These are phyloP conservation scores for Auriscalpium vulgare DNA, from an alignment of 768 basidiomycete species.

Conservation along the genomic window DNA sequence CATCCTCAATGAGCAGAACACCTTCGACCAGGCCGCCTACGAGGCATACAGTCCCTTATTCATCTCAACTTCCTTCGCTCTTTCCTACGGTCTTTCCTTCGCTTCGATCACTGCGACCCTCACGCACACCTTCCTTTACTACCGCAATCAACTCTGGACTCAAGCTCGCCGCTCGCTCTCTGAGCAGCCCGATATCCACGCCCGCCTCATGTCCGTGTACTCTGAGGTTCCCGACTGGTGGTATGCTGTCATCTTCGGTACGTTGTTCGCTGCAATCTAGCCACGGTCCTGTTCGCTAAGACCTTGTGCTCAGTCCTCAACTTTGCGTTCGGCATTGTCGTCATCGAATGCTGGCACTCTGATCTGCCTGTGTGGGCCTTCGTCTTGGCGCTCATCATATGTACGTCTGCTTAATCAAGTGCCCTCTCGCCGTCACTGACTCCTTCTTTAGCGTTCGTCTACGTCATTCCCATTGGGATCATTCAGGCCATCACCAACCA, in stretches of 20 bases:
- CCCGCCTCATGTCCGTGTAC: too few relatives aligned
- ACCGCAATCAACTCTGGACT: too few relatives aligned
- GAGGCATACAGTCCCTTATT: conserved; percentile 34
- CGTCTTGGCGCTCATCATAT: conserved; percentile 57
- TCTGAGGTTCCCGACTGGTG: too few relatives aligned
- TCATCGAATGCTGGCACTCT: conserved; percentile 65
- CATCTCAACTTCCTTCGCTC: conserved; percentile 16
- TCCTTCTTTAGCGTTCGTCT: conserved; percentile 25
- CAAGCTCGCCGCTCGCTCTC: too few relatives aligned
- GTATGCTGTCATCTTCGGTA: background rate
- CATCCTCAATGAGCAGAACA: conserved; percentile 32
- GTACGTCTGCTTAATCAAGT: conserved; percentile 24
- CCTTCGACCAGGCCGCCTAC: conserved; percentile 29
- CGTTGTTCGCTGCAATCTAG: conserved; percentile 16
- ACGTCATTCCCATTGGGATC: conserved; percentile 45
- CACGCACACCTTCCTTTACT: too few relatives aligned
- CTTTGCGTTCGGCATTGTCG: conserved; percentile 59
- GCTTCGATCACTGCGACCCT: too few relatives aligned
- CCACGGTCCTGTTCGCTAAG: background rate
- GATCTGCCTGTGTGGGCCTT: conserved; percentile 67
- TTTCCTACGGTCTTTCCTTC: too few relatives aligned
- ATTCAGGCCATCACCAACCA: conserved; percentile 73
- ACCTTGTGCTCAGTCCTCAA: conserved; percentile 33
- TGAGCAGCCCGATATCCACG: too few relatives aligned
- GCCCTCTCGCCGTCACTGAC: background rate